Evolutionary conservation across 345 rosid genomes (phyloP).

Genomic region (Cardamine resedifolia): DNA sequence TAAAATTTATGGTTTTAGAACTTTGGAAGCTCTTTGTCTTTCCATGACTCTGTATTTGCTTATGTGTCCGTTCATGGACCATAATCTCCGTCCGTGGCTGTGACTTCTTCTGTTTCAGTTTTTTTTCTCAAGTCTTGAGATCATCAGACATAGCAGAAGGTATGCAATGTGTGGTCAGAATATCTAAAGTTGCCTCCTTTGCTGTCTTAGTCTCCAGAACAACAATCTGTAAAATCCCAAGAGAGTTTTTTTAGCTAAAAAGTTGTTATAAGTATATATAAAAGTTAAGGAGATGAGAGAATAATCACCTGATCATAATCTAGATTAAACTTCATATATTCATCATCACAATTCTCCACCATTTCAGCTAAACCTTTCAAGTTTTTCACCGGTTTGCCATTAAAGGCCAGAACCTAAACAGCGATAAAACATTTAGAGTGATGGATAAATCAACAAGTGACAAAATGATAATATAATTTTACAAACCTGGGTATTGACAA

Average conservation of each 20-base stretch:
- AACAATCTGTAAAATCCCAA: conserved; percentile 52
- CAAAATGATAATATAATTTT: not conserved
- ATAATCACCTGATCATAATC: conserved; percentile 75
- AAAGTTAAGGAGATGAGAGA: conserved; percentile 3
- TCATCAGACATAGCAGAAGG: conserved; percentile 87
- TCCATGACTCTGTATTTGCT: conserved; percentile 18
- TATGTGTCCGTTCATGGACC: not conserved
- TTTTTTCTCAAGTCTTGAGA: conserved; percentile 50
- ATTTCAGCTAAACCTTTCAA: conserved; percentile 73
- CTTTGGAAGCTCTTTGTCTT: conserved; percentile 5
- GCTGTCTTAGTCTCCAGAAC: conserved; percentile 69
- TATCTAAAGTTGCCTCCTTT: conserved; percentile 74
- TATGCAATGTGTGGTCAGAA: conserved; percentile 79
- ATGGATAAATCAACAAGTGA: not conserved
- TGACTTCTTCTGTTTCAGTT: not conserved
- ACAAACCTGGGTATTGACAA: conserved; percentile 87
- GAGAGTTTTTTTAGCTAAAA: conserved; percentile 1
- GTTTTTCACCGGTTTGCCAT: conserved; percentile 81
- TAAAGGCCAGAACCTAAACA: conserved; percentile 75
- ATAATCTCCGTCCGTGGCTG: conserved; percentile 8
- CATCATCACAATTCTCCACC: conserved; percentile 84
- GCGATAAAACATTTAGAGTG: conserved; percentile 9
- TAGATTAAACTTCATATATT: conserved; percentile 74
- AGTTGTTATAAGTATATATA: not conserved
- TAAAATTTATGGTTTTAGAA: not conserved